Percentiles rank a stretch among this genome's conserved stretches.
phyloP scores from a whole-genome alignment of 2,329 filamentous ascomycete genomes.

The Colletotrichum melonis region DNA sequence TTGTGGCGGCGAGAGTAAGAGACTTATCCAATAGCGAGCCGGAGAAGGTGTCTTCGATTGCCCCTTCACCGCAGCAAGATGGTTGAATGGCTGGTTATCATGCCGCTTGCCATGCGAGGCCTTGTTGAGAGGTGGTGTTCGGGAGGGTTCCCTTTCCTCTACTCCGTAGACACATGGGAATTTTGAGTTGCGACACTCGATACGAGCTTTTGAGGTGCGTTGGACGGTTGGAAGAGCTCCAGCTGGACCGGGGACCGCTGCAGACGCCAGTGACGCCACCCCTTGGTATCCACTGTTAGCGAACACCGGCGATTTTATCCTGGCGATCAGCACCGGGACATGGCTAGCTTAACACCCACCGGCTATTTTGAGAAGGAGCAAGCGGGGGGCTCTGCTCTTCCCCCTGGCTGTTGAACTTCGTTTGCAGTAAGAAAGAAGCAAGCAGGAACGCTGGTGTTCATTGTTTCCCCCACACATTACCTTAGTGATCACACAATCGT shows the following conservation, averaged over 20 bases:
- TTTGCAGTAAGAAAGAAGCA: slow-evolving; percentile 8
- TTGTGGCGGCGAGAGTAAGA: slow-evolving; percentile 1
- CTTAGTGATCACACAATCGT: not conserved
- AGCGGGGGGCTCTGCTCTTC: not conserved
- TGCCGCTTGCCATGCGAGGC: not conserved
- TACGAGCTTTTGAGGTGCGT: slow-evolving; percentile 17
- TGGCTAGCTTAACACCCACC: slow-evolving; percentile 10
- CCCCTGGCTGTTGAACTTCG: not conserved
- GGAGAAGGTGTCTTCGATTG: not conserved
- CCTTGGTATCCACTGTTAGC: slow-evolving; percentile 19
- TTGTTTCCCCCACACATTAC: slow-evolving; percentile 1
- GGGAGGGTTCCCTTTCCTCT: not conserved
- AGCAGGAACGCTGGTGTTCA: not conserved
- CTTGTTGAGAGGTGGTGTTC: not conserved
- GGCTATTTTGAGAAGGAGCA: slow-evolving; percentile 16
- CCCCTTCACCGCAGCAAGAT: not conserved
- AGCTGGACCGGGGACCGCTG: slow-evolving; percentile 25
- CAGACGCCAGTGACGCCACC: slow-evolving; percentile 22
- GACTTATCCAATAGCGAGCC: not conserved
- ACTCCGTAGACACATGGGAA: not conserved
- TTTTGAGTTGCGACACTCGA: slow-evolving; percentile 9
- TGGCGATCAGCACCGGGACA: slow-evolving; percentile 27
- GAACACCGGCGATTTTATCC: not conserved
- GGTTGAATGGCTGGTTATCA: not conserved
- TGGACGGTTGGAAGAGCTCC: not conserved